A percentile compares a stretch with the other conserved stretches of the same genome.
Conservation (phyloP, 352 stramenopile genomes). For the Thraustochytrium striatum region DNA sequence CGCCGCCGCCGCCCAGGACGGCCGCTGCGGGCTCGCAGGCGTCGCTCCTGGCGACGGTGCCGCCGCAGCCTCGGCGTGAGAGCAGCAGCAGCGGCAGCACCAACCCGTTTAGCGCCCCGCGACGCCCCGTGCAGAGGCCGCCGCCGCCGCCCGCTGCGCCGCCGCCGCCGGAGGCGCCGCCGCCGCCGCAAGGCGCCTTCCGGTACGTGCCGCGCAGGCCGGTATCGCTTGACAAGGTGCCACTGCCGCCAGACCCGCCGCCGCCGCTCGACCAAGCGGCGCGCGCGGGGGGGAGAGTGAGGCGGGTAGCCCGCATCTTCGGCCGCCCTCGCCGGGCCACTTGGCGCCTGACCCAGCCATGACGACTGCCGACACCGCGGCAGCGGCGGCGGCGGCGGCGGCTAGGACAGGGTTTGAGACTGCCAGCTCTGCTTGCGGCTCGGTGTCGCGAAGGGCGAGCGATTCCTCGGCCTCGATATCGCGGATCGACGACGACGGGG, state of each 20-base stretch:
- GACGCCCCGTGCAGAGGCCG: neutral
- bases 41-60: neutral
- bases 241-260: slow-evolving; percentile 10
- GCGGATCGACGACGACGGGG: too few relatives aligned
- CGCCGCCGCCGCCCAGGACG: neutral
- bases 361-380: neutral
- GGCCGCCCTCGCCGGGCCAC: neutral
- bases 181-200: neutral
- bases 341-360: neutral
- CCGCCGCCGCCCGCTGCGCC: neutral
- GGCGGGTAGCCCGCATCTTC: neutral
- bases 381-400: neutral
- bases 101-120: neutral
- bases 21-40: neutral
- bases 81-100: neutral
- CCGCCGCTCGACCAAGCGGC: neutral
- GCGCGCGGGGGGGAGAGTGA: too few relatives aligned
- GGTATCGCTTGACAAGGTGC: neutral
- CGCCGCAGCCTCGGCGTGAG: neutral
- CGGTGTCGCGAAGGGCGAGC: too few relatives aligned
- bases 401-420: neutral
- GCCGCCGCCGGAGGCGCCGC: slow-evolving; percentile 11
- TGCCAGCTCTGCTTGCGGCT: neutral
- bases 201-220: neutral
- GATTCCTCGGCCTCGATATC: too few relatives aligned